Percentiles rank a stretch among this genome's conserved stretches.
Conservation (phyloP, 306 rosid species). For the Acmispon strigosus region DNA sequence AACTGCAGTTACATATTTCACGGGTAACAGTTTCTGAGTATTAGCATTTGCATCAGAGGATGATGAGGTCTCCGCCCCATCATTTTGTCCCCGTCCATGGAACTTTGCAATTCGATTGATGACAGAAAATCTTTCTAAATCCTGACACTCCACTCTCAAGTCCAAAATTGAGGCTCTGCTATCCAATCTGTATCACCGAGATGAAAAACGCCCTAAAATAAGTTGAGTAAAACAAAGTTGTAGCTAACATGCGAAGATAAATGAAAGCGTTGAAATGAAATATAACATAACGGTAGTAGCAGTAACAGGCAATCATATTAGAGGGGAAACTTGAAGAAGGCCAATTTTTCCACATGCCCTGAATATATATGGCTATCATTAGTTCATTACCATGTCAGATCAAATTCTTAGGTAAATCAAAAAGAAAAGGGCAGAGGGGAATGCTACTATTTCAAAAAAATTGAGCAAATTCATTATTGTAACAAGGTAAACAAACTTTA, state of each 20-base stretch:
- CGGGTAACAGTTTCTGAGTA: slow-evolving; percentile 54
- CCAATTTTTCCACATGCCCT: neutral
- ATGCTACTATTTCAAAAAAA: too few relatives aligned
- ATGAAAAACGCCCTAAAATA: too few relatives aligned
- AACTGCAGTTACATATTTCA: slow-evolving; percentile 79
- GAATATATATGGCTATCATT: neutral
- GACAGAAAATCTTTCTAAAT: slow-evolving; percentile 84
- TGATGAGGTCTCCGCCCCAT: slow-evolving; percentile 64
- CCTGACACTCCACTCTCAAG: slow-evolving; percentile 89
- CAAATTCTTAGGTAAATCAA: neutral
- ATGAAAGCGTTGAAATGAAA: neutral
- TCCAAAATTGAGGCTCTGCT: slow-evolving; percentile 75
- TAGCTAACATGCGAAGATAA: neutral
- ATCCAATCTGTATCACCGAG: slow-evolving; percentile 53
- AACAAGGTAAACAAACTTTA: too few relatives aligned
- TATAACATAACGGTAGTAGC: neutral
- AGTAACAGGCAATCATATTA: neutral
- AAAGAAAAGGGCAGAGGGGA: too few relatives aligned
- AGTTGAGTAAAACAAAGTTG: neutral
- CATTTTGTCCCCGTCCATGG: slow-evolving; percentile 79
- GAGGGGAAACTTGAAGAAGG: neutral
- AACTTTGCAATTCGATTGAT: slow-evolving; percentile 93
- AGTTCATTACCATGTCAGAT: neutral
- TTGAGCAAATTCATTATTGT: too few relatives aligned
- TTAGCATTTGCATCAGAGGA: slow-evolving; percentile 49